Evolutionary conservation across 768 basidiomycete species (phyloP).

Genomic region (Chiua virens): DNA sequence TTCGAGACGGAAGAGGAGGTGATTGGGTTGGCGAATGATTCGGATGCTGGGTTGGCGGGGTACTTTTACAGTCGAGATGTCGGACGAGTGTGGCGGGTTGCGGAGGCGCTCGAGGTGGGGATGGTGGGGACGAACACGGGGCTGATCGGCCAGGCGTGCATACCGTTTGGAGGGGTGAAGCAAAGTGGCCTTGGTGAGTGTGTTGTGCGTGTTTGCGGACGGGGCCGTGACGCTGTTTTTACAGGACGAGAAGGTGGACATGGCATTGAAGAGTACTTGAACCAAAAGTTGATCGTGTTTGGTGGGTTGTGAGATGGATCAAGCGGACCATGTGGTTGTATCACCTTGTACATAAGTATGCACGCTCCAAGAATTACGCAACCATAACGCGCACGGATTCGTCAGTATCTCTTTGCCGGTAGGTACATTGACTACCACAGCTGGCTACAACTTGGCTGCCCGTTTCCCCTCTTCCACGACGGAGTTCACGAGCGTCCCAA

Average conservation of each 20-base stretch:
- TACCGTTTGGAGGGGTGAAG: constrained; percentile 91
- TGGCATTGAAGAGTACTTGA: constrained; percentile 89
- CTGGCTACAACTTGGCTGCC: constrained; percentile 41
- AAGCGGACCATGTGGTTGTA: constrained; percentile 1
- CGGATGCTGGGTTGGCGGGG: constrained; percentile 85
- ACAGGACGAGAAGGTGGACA: constrained; percentile 82
- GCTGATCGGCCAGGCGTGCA: constrained; percentile 69
- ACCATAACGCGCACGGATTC: no score
- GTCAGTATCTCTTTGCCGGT: no score
- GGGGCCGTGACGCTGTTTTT: background rate
- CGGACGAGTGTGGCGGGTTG: constrained; percentile 90
- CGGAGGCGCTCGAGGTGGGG: constrained; percentile 91
- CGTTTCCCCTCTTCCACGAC: constrained; percentile 64
- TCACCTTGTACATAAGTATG: background rate
- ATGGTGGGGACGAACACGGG: constrained; percentile 89
- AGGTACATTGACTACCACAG: no score
- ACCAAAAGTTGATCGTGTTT: constrained; percentile 77
- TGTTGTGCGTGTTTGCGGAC: background rate
- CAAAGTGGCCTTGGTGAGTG: constrained; percentile 72
- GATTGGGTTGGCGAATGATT: constrained; percentile 77
- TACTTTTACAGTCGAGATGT: constrained; percentile 92
- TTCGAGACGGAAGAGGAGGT: constrained; percentile 97
- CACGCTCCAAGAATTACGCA: no score
- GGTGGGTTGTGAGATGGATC: constrained; percentile 53
- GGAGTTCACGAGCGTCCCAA: constrained; percentile 78